Evolutionary conservation across 441 rosid genomes (phyloP).

Genomic region (Adansonia madagascariensis): DNA sequence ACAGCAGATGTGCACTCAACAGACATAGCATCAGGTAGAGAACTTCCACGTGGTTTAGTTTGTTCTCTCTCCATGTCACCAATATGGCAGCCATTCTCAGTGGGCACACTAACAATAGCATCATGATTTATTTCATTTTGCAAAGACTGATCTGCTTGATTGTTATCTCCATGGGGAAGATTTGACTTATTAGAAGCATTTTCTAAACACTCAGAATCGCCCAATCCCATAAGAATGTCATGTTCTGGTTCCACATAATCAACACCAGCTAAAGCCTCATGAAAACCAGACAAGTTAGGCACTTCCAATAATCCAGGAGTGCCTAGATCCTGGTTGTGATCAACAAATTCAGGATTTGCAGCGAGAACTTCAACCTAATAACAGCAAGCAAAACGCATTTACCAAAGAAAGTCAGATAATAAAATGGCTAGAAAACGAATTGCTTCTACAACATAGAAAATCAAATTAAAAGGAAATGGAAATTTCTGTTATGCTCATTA

Average conservation of each 20-base stretch:
- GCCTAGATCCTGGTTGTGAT: conserved; percentile 85
- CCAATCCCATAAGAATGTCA: conserved; percentile 41
- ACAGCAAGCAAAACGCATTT: conserved; percentile 34
- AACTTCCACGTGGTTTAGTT: conserved; percentile 32
- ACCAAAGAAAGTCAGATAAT: conserved; percentile 16
- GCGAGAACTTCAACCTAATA: conserved; percentile 62
- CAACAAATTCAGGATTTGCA: conserved; percentile 54
- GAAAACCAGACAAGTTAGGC: conserved; percentile 64
- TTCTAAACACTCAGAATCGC: conserved; percentile 40
- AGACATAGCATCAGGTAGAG: conserved; percentile 34
- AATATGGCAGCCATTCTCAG: conserved; percentile 38
- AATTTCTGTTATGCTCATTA: conserved; percentile 13
- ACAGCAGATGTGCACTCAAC: conserved; percentile 38
- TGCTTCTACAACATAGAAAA: conserved; percentile 15
- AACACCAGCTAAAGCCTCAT: conserved; percentile 66
- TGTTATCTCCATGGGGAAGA: conserved; percentile 35
- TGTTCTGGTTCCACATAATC: conserved; percentile 73
- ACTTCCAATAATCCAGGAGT: conserved; percentile 85
- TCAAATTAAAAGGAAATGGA: background rate
- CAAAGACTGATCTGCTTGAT: conserved; percentile 38
- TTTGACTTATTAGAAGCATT: conserved; percentile 42
- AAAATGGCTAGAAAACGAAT: conserved; percentile 16
- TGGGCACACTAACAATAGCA: conserved; percentile 31
- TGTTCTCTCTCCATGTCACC: conserved; percentile 39
- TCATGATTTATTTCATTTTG: conserved; percentile 38